These are phyloP conservation scores for Kalanchoe fedtschenkoi DNA, from an alignment of 164 flowering plant species.

Conservation along the genomic window DNA sequence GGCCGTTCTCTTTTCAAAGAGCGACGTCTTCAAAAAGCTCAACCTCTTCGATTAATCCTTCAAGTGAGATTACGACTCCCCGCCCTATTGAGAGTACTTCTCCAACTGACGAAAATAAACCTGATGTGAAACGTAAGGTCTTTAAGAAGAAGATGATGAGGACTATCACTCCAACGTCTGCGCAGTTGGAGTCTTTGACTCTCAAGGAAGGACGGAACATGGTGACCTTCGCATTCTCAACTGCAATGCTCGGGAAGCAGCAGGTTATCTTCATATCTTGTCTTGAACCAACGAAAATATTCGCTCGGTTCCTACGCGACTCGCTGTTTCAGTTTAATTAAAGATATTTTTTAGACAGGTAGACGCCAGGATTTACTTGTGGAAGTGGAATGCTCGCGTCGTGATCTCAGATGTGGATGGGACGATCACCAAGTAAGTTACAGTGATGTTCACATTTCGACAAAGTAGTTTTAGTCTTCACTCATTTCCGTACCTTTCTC, in stretches of 20 bases:
- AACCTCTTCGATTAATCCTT: slow-evolving; percentile 12
- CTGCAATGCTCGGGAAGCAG: slow-evolving; percentile 86
- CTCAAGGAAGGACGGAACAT: slow-evolving; percentile 73
- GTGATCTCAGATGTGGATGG: slow-evolving; percentile 99
- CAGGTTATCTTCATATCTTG: slow-evolving; percentile 37
- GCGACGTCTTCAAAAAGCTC: slow-evolving; percentile 22
- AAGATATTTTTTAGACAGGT: slow-evolving; percentile 38
- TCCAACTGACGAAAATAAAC: slow-evolving; percentile 13
- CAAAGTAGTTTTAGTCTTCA: not conserved
- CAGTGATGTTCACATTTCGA: not conserved
- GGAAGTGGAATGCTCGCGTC: slow-evolving; percentile 92
- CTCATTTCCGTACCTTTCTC: too few relatives aligned
- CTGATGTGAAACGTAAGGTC: slow-evolving; percentile 14
- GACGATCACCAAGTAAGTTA: slow-evolving; percentile 80
- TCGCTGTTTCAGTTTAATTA: not conserved
- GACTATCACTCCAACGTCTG: slow-evolving; percentile 59
- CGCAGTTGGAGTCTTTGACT: slow-evolving; percentile 72
- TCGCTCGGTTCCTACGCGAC: not conserved
- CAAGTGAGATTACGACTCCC: slow-evolving; percentile 9
- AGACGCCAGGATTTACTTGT: slow-evolving; percentile 85
- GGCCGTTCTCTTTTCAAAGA: slow-evolving; percentile 54
- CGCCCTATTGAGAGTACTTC: slow-evolving; percentile 15
- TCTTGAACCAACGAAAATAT: not conserved
- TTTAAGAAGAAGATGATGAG: slow-evolving; percentile 36
- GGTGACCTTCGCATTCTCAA: slow-evolving; percentile 76